phyloP scores from a whole-genome alignment of 805 yeast species.

The Cyberlindnera saturnus region DNA sequence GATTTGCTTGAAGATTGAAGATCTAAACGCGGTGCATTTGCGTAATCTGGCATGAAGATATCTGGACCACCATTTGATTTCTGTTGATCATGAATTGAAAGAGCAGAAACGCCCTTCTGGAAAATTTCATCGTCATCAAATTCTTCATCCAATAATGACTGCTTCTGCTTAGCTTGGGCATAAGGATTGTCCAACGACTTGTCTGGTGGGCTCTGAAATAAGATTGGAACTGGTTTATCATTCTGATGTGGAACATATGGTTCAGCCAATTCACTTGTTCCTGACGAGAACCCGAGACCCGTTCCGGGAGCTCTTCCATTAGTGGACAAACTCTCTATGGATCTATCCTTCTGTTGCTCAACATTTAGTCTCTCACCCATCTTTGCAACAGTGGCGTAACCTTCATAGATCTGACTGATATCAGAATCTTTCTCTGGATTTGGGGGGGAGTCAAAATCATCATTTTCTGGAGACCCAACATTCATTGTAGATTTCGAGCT shows the following conservation, averaged over 20 bases:
- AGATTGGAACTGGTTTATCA: neutral
- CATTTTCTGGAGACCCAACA: constrained; percentile 13
- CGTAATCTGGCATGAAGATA: constrained; percentile 25
- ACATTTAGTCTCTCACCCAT: constrained; percentile 2
- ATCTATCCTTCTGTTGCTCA: neutral
- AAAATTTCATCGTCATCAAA: constrained; percentile 24
- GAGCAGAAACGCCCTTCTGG: constrained; percentile 20
- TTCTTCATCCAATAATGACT: constrained; percentile 20
- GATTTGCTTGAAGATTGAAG: neutral
- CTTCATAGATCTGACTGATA: constrained; percentile 27
- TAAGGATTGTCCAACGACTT: constrained; percentile 3
- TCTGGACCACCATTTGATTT: constrained; percentile 5
- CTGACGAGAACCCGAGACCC: constrained; percentile 8
- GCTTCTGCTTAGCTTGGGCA: constrained; percentile 3
- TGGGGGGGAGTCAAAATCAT: constrained; percentile 11
- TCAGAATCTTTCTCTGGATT: constrained; percentile 22
- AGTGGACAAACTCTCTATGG: neutral
- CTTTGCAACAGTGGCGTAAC: constrained; percentile 23
- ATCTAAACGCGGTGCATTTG: neutral
- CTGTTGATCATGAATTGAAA: constrained; percentile 7
- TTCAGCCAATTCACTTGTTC: constrained; percentile 8
- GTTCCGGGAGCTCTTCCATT: constrained; percentile 4
- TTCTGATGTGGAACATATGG: constrained; percentile 9
- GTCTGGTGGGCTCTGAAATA: neutral
- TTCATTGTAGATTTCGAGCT: constrained; percentile 11